Evolutionary conservation across 2,329 filamentous ascomycete genomes (phyloP), one percentile per base, ranked within the genome.

Genomic region (Apiospora pterosperma): DNA sequence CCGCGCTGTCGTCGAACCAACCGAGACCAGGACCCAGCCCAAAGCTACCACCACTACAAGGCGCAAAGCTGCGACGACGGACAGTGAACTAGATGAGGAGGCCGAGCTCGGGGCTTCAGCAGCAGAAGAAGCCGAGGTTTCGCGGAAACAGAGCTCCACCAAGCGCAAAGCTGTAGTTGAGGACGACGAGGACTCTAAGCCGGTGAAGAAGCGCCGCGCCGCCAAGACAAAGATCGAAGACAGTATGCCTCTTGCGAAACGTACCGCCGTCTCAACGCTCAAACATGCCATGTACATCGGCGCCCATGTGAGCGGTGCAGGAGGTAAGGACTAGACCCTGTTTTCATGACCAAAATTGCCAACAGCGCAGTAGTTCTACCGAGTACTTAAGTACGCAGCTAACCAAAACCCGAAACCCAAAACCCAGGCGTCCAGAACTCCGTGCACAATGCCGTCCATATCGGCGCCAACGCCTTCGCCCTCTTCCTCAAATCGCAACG

Each of bases 401-500:
- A 28, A 48, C 23, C 23, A 28, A 36, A 36, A 4, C n/a, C 52
- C 23, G 12, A 28, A 36, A 36, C 14, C n/a, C 52, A 2, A 21
- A 38, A 23, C 36, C 42, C 70, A 94, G 92, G 94, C 62, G 92
- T 98, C 0, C 93, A 97, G 64, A 97, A 98, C 76, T 86, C 94
- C 0, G 84, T 98, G 65, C 81, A 84, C 25, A 97, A 97, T 71
- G 87, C 91, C 55, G 75, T 90, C 1, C 86, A 93, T 61, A 93
- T 97, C 68, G 94, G 94, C 62, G 94, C 91, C 67, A 99, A 98
- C 75, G 88, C 94, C 11, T 97, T 98, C 71, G 96, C 96, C 4
- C 83, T 98, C 23, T 99, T 99, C 80, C 85, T 99, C 70, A 98
- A 98, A 76, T 97, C 92, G 0, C 96, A 99, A 77, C 89, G 94